Conservation (phyloP, 2,329 filamentous ascomycete genomes). For the Cladophialophora chaetospira region DNA sequence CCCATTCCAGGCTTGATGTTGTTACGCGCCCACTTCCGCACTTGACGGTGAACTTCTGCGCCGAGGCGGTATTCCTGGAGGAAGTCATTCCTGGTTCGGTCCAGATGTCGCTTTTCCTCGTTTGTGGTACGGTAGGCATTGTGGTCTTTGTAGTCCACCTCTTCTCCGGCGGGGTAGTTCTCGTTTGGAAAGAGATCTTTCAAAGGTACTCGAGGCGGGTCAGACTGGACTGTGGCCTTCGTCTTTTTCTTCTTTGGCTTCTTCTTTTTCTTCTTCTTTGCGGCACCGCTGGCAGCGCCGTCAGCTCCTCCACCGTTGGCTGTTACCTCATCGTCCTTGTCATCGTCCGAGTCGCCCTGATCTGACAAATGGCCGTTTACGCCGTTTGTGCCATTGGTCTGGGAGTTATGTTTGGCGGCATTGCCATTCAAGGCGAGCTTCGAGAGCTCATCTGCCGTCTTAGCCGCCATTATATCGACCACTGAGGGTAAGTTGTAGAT, state of each 20-base stretch:
- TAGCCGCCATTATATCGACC: slow-evolving; percentile 30
- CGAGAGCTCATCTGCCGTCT: slow-evolving; percentile 33
- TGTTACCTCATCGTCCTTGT: slow-evolving; percentile 51
- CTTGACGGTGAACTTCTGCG: slow-evolving; percentile 86
- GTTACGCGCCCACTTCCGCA: slow-evolving; percentile 79
- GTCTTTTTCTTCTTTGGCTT: slow-evolving; percentile 69
- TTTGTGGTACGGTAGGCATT: slow-evolving; percentile 77
- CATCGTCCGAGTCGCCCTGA: slow-evolving; percentile 57
- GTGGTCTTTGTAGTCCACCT: slow-evolving; percentile 75
- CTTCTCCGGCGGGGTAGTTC: slow-evolving; percentile 75
- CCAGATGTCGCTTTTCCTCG: slow-evolving; percentile 81
- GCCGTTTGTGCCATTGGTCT: slow-evolving; percentile 35
- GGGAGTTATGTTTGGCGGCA: slow-evolving; percentile 33
- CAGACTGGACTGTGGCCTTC: slow-evolving; percentile 69
- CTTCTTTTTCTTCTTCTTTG: slow-evolving; percentile 85
- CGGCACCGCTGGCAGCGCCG: slow-evolving; percentile 44
- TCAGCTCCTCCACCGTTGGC: slow-evolving; percentile 43
- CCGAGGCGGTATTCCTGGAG: slow-evolving; percentile 78
- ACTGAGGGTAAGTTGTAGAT: background rate
- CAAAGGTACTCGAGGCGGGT: slow-evolving; percentile 72
- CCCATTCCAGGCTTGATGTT: slow-evolving; percentile 79
- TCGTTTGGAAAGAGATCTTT: slow-evolving; percentile 72
- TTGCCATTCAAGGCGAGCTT: slow-evolving; percentile 38
- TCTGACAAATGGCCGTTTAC: slow-evolving; percentile 51
- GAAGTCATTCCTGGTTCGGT: slow-evolving; percentile 78